Conservation (phyloP, 176 grass and related monocot species). For the Rhynchospora pubera region DNA sequence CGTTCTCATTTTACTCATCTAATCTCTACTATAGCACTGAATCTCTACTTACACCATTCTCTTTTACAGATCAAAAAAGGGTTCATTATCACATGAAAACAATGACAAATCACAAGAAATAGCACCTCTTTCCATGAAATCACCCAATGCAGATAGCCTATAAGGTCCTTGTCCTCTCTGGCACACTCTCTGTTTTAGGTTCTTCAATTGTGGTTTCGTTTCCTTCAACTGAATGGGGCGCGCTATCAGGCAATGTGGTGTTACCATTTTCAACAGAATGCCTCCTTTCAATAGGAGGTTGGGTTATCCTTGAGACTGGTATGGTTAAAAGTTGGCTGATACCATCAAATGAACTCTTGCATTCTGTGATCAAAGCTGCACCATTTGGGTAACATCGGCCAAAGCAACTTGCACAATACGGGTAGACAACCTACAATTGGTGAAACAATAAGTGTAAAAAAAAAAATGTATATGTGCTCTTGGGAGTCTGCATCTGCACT, state of each 20-base stretch:
- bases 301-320: conserved; percentile 31
- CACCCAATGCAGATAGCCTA: background rate
- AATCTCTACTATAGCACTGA: background rate
- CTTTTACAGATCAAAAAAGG: background rate
- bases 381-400: conserved; percentile 88
- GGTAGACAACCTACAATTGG: conserved; percentile 47
- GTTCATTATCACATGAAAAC: background rate
- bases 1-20: background rate
- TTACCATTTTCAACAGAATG: conserved; percentile 34
- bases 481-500: background rate
- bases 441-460: background rate
- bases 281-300: conserved; percentile 34
- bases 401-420: conserved; percentile 74
- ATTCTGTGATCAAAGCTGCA: conserved; percentile 62
- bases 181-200: background rate
- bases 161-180: conserved; percentile 14
- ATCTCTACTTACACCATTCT: conserved; percentile 1
- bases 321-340: conserved; percentile 56
- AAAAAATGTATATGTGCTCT: background rate
- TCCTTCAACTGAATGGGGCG: background rate
- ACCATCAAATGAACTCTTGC: conserved; percentile 42
- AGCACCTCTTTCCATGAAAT: background rate
- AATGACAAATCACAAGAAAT: conserved; percentile 6
- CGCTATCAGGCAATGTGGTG: background rate
- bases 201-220: background rate